Percentiles rank a stretch among this genome's conserved stretches.
Evolutionary conservation across 192 early-diverging fungal species (phyloP).

Genomic region (Funneliformis geosporum): DNA sequence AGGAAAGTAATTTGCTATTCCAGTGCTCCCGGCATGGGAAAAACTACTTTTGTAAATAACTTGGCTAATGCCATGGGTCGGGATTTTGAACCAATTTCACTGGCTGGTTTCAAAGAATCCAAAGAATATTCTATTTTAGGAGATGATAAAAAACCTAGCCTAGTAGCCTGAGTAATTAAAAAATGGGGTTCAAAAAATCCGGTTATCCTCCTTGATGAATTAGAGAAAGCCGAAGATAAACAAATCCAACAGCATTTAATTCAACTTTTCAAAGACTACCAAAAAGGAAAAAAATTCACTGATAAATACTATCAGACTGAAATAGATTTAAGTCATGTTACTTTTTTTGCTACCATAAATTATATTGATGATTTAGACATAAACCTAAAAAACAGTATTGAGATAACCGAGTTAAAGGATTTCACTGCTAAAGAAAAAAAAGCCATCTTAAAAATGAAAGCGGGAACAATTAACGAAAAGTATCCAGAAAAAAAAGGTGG

Average conservation of each 20-base stretch:
- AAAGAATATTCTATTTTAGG: conserved; percentile 5
- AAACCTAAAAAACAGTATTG: no score
- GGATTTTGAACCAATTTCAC: background rate
- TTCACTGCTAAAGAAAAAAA: no score
- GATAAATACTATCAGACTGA: no score
- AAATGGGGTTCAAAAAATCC: conserved; percentile 14
- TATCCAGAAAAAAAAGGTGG: no score
- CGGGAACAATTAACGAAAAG: no score
- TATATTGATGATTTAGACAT: no score
- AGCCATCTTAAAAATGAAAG: no score
- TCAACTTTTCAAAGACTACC: conserved; percentile 8
- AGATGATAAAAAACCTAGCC: background rate
- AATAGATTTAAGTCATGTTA: no score
- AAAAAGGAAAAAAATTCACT: no score
- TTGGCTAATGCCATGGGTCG: background rate
- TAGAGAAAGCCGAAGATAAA: conserved; percentile 3
- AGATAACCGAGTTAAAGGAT: no score
- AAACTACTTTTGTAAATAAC: conserved; percentile 9
- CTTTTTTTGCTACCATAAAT: no score
- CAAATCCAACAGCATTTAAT: background rate
- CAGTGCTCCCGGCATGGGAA: background rate
- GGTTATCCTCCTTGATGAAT: conserved; percentile 13
- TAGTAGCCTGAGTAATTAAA: conserved; percentile 16
- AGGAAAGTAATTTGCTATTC: conserved; percentile 6
- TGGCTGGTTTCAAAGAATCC: background rate